phyloP scores from a whole-genome alignment of 345 rosid genomes.

The Citrus hindsii region DNA sequence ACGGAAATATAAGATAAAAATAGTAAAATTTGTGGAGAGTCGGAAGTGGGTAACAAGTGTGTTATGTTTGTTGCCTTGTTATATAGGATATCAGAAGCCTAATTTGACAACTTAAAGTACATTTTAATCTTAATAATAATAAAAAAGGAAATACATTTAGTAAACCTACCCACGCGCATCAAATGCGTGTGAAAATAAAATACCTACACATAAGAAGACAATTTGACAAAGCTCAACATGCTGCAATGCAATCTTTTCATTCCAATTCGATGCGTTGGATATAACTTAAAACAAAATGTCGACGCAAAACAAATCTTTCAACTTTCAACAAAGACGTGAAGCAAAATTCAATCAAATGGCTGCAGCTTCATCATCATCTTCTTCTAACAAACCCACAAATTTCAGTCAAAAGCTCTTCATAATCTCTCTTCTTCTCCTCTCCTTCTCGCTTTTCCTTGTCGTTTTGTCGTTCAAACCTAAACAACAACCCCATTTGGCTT shows the following conservation, averaged over 20 bases:
- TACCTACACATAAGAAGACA: constrained; percentile 12
- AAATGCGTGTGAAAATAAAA: constrained; percentile 9
- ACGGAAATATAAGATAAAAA: too few species aligned
- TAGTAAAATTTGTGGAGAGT: too few species aligned
- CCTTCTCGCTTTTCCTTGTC: constrained; percentile 34
- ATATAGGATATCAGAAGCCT: too few species aligned
- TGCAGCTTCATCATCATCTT: not conserved
- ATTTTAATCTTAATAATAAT: too few species aligned
- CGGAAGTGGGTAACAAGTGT: too few species aligned
- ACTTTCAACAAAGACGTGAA: constrained; percentile 6
- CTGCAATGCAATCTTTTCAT: constrained; percentile 29
- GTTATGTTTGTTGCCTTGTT: too few species aligned
- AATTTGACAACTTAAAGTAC: too few species aligned
- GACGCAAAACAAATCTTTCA: not conserved
- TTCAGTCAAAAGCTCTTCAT: constrained; percentile 36
- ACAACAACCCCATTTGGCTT: not conserved
- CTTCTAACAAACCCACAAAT: constrained; percentile 14
- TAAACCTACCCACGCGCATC: not conserved
- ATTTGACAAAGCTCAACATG: constrained; percentile 32
- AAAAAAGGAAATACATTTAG: not conserved
- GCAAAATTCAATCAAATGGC: not conserved
- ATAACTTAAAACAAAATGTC: not conserved
- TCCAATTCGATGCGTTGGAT: not conserved
- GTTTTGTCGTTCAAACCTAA: constrained; percentile 27
- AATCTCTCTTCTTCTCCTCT: constrained; percentile 37